Percentiles rank a stretch among this genome's conserved stretches.
These are phyloP conservation scores for Citrullus amarus DNA, from an alignment of 306 rosid species.

Conservation along the genomic window DNA sequence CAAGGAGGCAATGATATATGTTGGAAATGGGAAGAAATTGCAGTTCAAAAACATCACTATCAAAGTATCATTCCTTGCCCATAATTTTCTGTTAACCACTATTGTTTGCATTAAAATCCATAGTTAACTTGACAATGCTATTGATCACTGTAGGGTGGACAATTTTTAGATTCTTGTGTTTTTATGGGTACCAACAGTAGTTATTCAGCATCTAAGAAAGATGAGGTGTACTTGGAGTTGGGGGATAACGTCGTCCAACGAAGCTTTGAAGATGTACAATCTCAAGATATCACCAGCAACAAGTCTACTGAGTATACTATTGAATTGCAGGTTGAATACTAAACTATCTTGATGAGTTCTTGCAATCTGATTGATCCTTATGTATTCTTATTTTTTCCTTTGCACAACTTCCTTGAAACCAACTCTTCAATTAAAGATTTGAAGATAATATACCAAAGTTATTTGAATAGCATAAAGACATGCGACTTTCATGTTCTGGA, in stretches of 20 bases:
- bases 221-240: slow-evolving; percentile 50
- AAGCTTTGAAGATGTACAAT: slow-evolving; percentile 25
- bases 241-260: slow-evolving; percentile 25
- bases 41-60: slow-evolving; percentile 78
- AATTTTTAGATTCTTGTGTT: slow-evolving; percentile 73
- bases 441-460: not conserved
- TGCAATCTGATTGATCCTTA: not conserved
- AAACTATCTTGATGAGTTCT: slow-evolving; percentile 6
- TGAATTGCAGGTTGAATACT: slow-evolving; percentile 66
- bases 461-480: not conserved
- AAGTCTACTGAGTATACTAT: slow-evolving; percentile 43
- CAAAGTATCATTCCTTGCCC: slow-evolving; percentile 34
- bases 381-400: not conserved
- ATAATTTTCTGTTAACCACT: not conserved
- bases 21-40: slow-evolving; percentile 82
- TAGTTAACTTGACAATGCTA: slow-evolving; percentile 4
- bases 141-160: slow-evolving; percentile 49
- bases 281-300: slow-evolving; percentile 23
- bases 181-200: slow-evolving; percentile 81
- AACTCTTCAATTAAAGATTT: no score
- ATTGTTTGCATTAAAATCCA: not conserved
- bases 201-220: slow-evolving; percentile 60
- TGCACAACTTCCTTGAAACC: not conserved
- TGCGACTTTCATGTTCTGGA: not conserved
- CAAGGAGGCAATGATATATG: slow-evolving; percentile 61